Conservation (phyloP, 768 basidiomycete species). For the Suillus hirtellus region DNA sequence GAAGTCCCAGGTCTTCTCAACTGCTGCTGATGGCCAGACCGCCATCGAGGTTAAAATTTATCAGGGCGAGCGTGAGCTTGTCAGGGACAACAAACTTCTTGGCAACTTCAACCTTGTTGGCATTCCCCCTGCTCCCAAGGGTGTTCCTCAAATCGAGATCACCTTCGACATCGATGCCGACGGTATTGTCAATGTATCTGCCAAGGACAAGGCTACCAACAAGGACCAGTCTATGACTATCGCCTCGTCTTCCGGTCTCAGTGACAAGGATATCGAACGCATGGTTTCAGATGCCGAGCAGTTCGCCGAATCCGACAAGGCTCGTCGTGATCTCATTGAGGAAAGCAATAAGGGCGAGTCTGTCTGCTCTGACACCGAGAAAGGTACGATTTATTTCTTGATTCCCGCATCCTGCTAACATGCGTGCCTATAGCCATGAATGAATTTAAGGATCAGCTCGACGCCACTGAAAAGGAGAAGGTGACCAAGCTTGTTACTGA, state of each 20-base stretch:
- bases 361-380: constrained; percentile 92
- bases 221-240: constrained; percentile 98
- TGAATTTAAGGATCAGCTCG: constrained; percentile 98
- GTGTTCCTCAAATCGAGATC: constrained; percentile 78
- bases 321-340: constrained; percentile 85
- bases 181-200: constrained; percentile 96
- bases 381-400: constrained; percentile 51
- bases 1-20: constrained; percentile 99
- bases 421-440: constrained; percentile 63
- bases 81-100: constrained; percentile 96
- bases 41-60: constrained; percentile 99
- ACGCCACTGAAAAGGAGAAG: constrained; percentile 90
- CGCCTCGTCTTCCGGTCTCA: constrained; percentile 94
- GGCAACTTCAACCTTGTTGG: constrained; percentile 99
- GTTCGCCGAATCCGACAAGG: constrained; percentile 92
- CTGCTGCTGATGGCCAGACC: constrained; percentile 98
- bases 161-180: constrained; percentile 98
- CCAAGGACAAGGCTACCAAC: constrained; percentile 89
- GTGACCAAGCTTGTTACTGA: constrained; percentile 84
- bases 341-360: constrained; percentile 97
- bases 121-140: constrained; percentile 82
- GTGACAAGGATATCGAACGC: constrained; percentile 93
- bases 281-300: constrained; percentile 96
- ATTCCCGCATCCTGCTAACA: constrained; percentile 7
- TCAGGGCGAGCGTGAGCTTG: constrained; percentile 99